Evolutionary conservation across 352 stramenopile genomes (phyloP).

Genomic region (Globisporangium apiculatum): DNA sequence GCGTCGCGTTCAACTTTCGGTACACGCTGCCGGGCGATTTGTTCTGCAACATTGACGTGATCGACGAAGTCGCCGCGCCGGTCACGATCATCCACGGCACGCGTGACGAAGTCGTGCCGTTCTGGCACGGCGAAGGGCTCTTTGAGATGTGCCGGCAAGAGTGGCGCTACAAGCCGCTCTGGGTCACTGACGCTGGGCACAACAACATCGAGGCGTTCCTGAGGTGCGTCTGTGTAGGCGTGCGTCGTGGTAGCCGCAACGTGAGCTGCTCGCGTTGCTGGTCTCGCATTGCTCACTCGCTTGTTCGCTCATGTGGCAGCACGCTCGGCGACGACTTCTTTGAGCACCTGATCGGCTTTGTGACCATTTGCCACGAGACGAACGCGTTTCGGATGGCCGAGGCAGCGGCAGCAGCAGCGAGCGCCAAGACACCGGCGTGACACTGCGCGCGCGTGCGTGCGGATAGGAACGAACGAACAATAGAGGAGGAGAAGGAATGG

Average conservation of each 20-base stretch:
- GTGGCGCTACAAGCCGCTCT: conserved; percentile 96
- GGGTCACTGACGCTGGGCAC: conserved; percentile 95
- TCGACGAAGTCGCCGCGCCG: conserved; percentile 87
- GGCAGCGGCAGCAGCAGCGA: conserved; percentile 7
- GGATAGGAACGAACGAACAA: too few relatives aligned
- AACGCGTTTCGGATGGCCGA: conserved; percentile 34
- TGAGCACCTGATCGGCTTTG: conserved; percentile 68
- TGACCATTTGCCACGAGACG: conserved; percentile 68
- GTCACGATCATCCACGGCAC: conserved; percentile 98
- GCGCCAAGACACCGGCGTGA: background rate
- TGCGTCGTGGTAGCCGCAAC: background rate
- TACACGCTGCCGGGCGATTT: conserved; percentile 96
- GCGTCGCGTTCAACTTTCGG: conserved; percentile 98
- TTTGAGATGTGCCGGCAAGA: conserved; percentile 90
- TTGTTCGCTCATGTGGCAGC: conserved; percentile 10
- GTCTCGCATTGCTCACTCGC: background rate
- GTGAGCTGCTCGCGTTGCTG: conserved; percentile 2
- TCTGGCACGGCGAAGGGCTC: conserved; percentile 95
- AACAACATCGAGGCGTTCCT: conserved; percentile 98
- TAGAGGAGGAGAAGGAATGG: background rate
- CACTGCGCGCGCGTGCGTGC: too few relatives aligned
- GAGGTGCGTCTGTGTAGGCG: conserved; percentile 28
- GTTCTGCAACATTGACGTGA: conserved; percentile 97
- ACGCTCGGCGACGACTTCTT: conserved; percentile 77
- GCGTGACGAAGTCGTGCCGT: conserved; percentile 97